These are phyloP conservation scores for Dionaea muscipula DNA, from an alignment of 179 eudicot genomes.

Conservation along the genomic window DNA sequence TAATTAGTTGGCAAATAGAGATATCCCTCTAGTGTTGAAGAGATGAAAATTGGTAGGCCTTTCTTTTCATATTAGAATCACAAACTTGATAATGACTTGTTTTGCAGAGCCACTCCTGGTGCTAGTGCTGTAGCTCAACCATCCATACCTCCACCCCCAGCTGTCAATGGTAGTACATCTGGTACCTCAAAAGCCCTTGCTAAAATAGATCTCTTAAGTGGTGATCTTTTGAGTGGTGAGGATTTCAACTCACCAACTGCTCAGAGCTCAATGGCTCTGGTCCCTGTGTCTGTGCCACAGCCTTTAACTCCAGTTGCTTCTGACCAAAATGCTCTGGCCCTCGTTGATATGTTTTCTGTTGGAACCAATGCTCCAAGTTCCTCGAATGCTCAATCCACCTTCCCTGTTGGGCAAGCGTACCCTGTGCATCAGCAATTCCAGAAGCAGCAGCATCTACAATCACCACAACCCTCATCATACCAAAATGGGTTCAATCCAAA, in stretches of 20 bases:
- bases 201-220: slow-evolving; percentile 52
- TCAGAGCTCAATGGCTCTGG: slow-evolving; percentile 43
- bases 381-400: slow-evolving; percentile 24
- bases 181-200: slow-evolving; percentile 26
- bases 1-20: no score
- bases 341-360: slow-evolving; percentile 62
- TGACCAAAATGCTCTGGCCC: slow-evolving; percentile 66
- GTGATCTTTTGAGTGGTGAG: slow-evolving; percentile 79
- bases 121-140: slow-evolving; percentile 25
- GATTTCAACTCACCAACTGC: slow-evolving; percentile 41
- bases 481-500: slow-evolving; percentile 46
- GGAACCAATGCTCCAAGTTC: slow-evolving; percentile 20
- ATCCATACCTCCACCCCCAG: slow-evolving; percentile 35
- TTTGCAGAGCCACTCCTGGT: slow-evolving; percentile 48
- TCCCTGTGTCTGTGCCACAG: slow-evolving; percentile 58
- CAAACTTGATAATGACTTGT: background rate
- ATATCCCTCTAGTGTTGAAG: no score
- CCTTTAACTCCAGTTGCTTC: slow-evolving; percentile 47
- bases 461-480: slow-evolving; percentile 33
- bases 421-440: slow-evolving; percentile 29
- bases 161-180: slow-evolving; percentile 34
- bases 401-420: slow-evolving; percentile 35
- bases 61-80: background rate
- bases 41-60: no score
- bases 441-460: slow-evolving; percentile 46